These are phyloP conservation scores for Thalassia testudinum DNA, from an alignment of 116 monocot species.

Conservation along the genomic window DNA sequence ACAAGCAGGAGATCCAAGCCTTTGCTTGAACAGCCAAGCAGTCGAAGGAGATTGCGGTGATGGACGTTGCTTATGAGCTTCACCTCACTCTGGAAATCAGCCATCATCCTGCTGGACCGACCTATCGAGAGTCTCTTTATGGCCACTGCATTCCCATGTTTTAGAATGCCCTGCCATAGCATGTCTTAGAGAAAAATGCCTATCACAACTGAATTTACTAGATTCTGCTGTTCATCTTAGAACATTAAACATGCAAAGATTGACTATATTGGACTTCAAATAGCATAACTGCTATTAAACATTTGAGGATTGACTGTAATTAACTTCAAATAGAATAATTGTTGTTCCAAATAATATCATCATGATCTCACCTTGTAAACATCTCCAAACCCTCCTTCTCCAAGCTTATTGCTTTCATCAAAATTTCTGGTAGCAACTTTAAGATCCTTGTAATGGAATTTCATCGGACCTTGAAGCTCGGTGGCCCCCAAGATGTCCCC, in stretches of 20 bases:
- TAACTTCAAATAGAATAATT: no score
- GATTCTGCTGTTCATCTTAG: not conserved
- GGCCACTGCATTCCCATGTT: conserved; percentile 44
- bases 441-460: conserved; percentile 56
- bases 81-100: conserved; percentile 52
- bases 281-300: no score
- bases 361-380: conserved; percentile 64
- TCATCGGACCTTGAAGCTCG: conserved; percentile 42
- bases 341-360: no score
- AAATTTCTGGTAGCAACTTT: conserved; percentile 51
- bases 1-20: conserved; percentile 46
- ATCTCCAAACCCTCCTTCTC: conserved; percentile 70
- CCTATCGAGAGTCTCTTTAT: conserved; percentile 43
- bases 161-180: conserved; percentile 30
- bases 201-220: not conserved
- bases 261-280: no score
- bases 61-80: conserved; percentile 74
- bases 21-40: conserved; percentile 56
- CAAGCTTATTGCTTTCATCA: conserved; percentile 42
- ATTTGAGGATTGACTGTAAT: not conserved
- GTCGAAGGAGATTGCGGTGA: conserved; percentile 46
- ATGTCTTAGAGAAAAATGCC: not conserved
- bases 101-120: conserved; percentile 16
- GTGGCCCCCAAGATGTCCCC: conserved; percentile 48
- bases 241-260: not conserved